Base-by-base conservation (phyloP, 352 stramenopile genomes). In the Pythium insidiosum region DNA sequence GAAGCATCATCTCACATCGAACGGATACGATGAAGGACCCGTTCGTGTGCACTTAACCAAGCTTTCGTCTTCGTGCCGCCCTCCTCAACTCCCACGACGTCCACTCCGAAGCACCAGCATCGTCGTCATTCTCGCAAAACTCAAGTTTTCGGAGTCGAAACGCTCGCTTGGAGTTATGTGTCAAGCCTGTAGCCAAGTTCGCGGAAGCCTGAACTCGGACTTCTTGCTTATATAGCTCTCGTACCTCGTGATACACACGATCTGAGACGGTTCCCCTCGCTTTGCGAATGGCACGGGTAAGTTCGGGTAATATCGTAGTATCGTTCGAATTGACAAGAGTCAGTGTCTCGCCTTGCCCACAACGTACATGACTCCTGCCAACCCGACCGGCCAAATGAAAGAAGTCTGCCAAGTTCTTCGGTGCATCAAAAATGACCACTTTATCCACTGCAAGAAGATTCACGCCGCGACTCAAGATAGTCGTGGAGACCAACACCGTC, bases 381-480 rank as follows among this genome's bases (percentile, higher is more conserved):
- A 57, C 67, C 12, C 77, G 72, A 12, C 78, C 78, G 31, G 79
- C 61, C 9, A 88, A 44, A 42, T 90, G 78, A 43, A 90, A 41
- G 38, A 78, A 90, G 21, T 88, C 73, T 11, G 38, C 28, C n/a
- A 78, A 38, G 24, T 58, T 73, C 20, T 61, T 61, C 5, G 78
- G 78, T 10, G 84, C 69, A 37, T 90, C 78, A 52, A 87, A 90
- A 2, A 90, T 54, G 7, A 88, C 73, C 10, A 90, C 71, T 18
- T 75, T 73, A 26, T 83, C 55, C 15, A 88, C 71, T 3, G 71
- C 60, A 6, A 87, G 41, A 12, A 88, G 26, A 39, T 90, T 63
- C 50, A 88, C 84, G 18, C 78, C 78, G 23, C 78, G 78, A 13
- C 75, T 74, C n/a, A 90, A 43, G 21, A 88, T 60, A 38, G 73